Percentiles rank a stretch among this genome's conserved stretches.
Conservation (phyloP, 2,329 filamentous ascomycete genomes). For the Dryadomyces quercus-mongolicae region DNA sequence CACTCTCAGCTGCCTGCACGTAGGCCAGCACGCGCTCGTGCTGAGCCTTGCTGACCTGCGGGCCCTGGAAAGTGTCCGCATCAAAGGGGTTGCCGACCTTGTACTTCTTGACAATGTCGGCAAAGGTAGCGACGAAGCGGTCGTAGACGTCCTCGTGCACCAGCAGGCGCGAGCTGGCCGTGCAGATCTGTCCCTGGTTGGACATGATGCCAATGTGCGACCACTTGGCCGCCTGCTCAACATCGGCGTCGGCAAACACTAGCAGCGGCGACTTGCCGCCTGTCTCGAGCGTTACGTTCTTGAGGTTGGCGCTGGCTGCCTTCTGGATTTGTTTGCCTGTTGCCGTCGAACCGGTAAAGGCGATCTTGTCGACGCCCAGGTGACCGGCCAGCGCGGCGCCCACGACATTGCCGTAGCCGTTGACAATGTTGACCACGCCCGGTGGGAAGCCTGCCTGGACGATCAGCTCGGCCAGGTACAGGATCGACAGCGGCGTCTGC, state of each 20-base stretch:
- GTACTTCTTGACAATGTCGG: constrained; percentile 26
- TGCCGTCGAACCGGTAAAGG: constrained; percentile 59
- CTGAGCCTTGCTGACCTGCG: constrained; percentile 40
- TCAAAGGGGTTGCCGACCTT: constrained; percentile 51
- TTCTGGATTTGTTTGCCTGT: constrained; percentile 60
- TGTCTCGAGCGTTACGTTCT: constrained; percentile 46
- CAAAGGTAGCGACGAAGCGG: constrained; percentile 45
- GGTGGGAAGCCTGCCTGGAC: constrained; percentile 63
- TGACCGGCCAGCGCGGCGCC: constrained; percentile 56
- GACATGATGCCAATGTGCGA: constrained; percentile 41
- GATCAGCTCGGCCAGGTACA: constrained; percentile 51
- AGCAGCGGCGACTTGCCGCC: constrained; percentile 44
- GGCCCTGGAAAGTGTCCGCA: constrained; percentile 12
- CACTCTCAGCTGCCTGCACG: constrained; percentile 42
- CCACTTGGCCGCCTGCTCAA: constrained; percentile 49
- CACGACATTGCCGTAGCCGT: constrained; percentile 52
- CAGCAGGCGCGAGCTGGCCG: constrained; percentile 61
- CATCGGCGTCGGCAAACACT: constrained; percentile 31
- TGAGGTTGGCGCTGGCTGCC: constrained; percentile 46
- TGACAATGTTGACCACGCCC: constrained; percentile 61
- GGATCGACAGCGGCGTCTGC: constrained; percentile 47
- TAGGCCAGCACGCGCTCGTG: constrained; percentile 52
- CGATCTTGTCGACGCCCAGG: constrained; percentile 55
- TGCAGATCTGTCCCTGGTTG: constrained; percentile 62
- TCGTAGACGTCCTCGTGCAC: constrained; percentile 48